Conservation (phyloP, 768 basidiomycete genomes). For the Vararia minispora region DNA sequence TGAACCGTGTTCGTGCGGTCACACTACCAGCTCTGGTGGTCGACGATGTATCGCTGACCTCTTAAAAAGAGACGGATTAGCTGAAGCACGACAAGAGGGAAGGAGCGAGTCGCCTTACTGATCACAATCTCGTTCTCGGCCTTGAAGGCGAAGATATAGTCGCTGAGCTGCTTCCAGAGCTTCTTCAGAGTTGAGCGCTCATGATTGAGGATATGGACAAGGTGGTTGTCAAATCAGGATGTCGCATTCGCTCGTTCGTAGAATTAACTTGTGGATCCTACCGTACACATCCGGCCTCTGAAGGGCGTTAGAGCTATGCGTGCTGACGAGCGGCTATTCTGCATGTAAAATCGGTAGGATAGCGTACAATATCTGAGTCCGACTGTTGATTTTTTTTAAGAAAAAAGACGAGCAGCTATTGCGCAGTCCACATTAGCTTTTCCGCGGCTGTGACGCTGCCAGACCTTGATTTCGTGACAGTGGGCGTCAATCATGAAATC, state of each 20-base stretch:
- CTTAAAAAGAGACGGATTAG: neutral
- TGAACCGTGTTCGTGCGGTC: slow-evolving; percentile 20
- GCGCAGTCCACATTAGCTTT: too few species aligned
- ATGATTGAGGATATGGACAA: slow-evolving; percentile 28
- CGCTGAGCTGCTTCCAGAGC: slow-evolving; percentile 27
- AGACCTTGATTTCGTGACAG: slow-evolving; percentile 22
- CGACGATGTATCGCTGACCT: slow-evolving; percentile 16
- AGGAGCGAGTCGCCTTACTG: slow-evolving; percentile 13
- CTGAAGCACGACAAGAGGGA: neutral
- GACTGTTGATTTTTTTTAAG: too few species aligned
- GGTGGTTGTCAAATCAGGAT: slow-evolving; percentile 26
- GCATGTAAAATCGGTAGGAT: too few species aligned
- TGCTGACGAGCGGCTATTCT: too few species aligned
- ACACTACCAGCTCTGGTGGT: slow-evolving; percentile 17
- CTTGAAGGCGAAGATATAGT: slow-evolving; percentile 28
- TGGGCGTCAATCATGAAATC: slow-evolving; percentile 29
- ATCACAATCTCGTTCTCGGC: slow-evolving; percentile 28
- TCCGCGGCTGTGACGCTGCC: too few species aligned
- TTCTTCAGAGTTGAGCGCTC: slow-evolving; percentile 23
- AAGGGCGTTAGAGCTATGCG: too few species aligned
- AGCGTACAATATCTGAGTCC: too few species aligned
- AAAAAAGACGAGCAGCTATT: too few species aligned
- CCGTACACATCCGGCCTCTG: too few species aligned
- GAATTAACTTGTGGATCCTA: too few species aligned
- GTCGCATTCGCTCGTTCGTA: slow-evolving; percentile 20